Conservation (phyloP, 1,284 basidiomycete species). For the Cutaneotrichosporon sp. region DNA sequence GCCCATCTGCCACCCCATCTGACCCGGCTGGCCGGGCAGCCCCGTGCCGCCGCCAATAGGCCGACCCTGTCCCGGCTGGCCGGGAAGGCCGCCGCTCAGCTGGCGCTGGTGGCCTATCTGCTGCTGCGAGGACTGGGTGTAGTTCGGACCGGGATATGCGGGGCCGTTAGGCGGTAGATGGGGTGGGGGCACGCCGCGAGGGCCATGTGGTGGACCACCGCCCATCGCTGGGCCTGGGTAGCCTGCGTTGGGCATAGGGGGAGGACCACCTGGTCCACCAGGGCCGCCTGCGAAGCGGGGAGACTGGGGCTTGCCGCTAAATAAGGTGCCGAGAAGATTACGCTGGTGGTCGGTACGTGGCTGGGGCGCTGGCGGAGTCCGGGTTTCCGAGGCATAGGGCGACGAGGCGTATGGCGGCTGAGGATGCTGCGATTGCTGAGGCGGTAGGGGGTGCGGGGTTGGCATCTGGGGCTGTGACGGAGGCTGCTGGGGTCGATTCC, state of each 20-base stretch:
- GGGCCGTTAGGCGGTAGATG: too few relatives aligned
- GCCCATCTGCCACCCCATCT: neutral
- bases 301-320: neutral
- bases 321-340: constrained; percentile 11
- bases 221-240: too few relatives aligned
- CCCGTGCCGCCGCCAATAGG: neutral
- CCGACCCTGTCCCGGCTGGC: neutral
- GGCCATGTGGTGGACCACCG: too few relatives aligned
- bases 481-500: neutral
- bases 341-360: constrained; percentile 10
- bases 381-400: too few relatives aligned
- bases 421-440: neutral
- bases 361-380: neutral
- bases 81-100: neutral
- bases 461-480: neutral
- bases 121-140: neutral
- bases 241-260: too few relatives aligned
- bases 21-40: constrained; percentile 5
- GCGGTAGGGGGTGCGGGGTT: neutral
- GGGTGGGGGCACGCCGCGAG: too few relatives aligned
- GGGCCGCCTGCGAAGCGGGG: too few relatives aligned
- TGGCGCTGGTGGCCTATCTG: neutral
- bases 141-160: neutral
- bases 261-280: too few relatives aligned
- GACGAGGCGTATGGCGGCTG: too few relatives aligned